These are phyloP conservation scores for Suillus alpinus DNA, from an alignment of 768 basidiomycete species.

Conservation along the genomic window DNA sequence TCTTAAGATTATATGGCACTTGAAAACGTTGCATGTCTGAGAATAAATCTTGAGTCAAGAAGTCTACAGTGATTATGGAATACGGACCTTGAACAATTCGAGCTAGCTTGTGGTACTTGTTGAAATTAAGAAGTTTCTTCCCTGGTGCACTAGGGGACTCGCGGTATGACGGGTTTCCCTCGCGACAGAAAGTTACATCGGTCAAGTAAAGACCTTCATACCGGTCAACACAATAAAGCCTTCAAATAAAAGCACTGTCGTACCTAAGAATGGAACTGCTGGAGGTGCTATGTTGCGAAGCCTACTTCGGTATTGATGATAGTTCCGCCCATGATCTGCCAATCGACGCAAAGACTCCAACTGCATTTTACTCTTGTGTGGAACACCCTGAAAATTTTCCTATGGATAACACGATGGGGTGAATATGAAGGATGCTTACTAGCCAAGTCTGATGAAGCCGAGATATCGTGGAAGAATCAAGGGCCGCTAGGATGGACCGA, in stretches of 20 bases:
- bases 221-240: not conserved
- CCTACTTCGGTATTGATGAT: conserved; percentile 84
- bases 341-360: conserved; percentile 80
- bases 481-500: conserved; percentile 87
- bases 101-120: conserved; percentile 91
- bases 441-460: conserved; percentile 92
- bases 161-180: conserved; percentile 87
- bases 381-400: conserved; percentile 54
- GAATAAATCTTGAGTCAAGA: conserved; percentile 7
- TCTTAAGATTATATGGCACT: conserved; percentile 79
- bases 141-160: conserved; percentile 71
- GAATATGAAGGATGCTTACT: conserved; percentile 44
- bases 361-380: conserved; percentile 79
- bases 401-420: not conserved
- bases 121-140: conserved; percentile 90
- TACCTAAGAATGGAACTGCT: conserved; percentile 93
- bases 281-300: conserved; percentile 89
- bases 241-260: conserved; percentile 14
- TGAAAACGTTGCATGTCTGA: conserved; percentile 93
- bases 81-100: conserved; percentile 74
- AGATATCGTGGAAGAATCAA: conserved; percentile 94
- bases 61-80: not conserved
- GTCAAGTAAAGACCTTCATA: conserved; percentile 76
- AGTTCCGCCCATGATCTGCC: conserved; percentile 89
- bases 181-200: conserved; percentile 92